Conservation (phyloP, 2,329 filamentous ascomycete species). For the Ophiognomonia clavigignenti-juglandacearum region DNA sequence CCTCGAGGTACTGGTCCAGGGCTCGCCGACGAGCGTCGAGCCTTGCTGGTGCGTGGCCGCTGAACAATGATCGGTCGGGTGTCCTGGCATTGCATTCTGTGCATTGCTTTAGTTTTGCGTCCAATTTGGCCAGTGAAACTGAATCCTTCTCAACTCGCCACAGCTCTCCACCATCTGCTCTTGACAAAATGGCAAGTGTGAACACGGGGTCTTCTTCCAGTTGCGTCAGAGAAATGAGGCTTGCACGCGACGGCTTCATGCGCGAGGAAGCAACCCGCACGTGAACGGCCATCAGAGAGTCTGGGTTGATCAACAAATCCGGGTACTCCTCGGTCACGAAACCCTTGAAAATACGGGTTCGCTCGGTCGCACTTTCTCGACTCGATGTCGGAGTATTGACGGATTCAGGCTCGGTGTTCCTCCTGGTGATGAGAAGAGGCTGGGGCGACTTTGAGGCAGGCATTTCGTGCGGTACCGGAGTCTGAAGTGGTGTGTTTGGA, state of each 20-base stretch:
- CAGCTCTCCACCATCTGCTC: constrained; percentile 70
- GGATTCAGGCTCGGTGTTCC: constrained; percentile 18
- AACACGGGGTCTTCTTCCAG: constrained; percentile 92
- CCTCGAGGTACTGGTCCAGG: constrained; percentile 80
- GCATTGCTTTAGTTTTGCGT: constrained; percentile 73
- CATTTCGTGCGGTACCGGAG: constrained; percentile 40
- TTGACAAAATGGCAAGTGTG: constrained; percentile 78
- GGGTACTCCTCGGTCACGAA: constrained; percentile 83
- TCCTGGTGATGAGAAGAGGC: constrained; percentile 34
- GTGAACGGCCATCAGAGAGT: constrained; percentile 79
- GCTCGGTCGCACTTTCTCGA: constrained; percentile 33
- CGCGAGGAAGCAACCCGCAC: constrained; percentile 89
- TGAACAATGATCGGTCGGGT: constrained; percentile 83
- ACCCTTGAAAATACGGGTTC: constrained; percentile 63
- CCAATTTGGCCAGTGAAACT: constrained; percentile 72
- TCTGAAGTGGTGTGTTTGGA: constrained; percentile 61
- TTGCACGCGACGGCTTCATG: constrained; percentile 87
- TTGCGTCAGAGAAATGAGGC: constrained; percentile 72
- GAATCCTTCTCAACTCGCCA: constrained; percentile 96
- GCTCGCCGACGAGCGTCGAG: constrained; percentile 80
- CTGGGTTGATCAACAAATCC: constrained; percentile 78
- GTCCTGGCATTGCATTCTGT: constrained; percentile 68
- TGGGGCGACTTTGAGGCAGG: constrained; percentile 35
- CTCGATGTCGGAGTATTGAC: constrained; percentile 27
- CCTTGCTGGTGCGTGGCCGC: constrained; percentile 87